Evolutionary conservation across 495 filamentous ascomycete species (phyloP), one percentile per base, ranked within the genome.

Genomic region (Aspergillus cavernicola): DNA sequence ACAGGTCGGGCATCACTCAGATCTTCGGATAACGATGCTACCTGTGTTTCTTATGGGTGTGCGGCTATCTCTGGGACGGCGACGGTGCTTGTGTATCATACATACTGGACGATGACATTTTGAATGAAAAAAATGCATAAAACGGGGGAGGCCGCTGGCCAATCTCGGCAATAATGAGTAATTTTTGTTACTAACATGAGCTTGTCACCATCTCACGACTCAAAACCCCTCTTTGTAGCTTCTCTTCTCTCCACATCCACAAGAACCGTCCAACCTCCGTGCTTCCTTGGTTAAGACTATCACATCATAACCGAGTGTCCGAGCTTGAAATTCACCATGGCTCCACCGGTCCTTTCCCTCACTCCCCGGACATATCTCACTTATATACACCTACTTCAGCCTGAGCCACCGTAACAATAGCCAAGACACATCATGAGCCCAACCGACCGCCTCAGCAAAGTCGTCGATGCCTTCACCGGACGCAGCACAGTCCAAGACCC

Each of bases 401-500:
- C n/a, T n/a, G n/a, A n/a, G n/a, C n/a, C n/a, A n/a, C 38, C 19
- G n/a, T 32, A 16, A 13, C 16, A 43, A n/a, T n/a, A n/a, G n/a
- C n/a, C 16, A 26, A 40, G 4, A 24, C 5, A 9, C 22, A 4
- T 1, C 19, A 45, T 31, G 42, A 29, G n/a, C n/a, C n/a, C 42
- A 15, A 42, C 16, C 4, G 15, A 46, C 19, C 43, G 49, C 19
- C 56, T 56, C 31, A 38, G 22, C 22, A 49, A 56, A 20, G 26
- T 58, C 12, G 16, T 45, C 26, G 24, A 40, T 26, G 19, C 39
- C 28, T 10, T 42, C n/a, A 32, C 29, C 19, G 31, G 61, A 8
- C 24, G 44, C 6, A 32, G 37, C 2, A 19, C 37, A 2, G 28
- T 44, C 13, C 68, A 73, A 54, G 41, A 29, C 16, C 61, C 70